A percentile compares a stretch with the other conserved stretches of the same genome.
Evolutionary conservation across 2,329 filamentous ascomycete species (phyloP).

Genomic region (Xylaria arbuscula): DNA sequence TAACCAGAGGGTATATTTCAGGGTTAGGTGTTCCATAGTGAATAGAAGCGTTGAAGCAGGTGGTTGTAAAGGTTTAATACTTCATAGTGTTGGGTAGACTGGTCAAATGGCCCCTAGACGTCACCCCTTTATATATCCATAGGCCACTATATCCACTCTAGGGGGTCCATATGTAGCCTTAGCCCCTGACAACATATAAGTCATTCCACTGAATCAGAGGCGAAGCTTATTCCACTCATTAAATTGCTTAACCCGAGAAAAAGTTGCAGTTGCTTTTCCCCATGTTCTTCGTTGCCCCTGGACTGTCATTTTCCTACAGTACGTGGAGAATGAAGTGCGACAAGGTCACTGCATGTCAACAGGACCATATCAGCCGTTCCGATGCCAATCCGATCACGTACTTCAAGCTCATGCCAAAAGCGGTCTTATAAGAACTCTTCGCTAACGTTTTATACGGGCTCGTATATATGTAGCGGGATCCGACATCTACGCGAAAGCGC

Average conservation of each 20-base stretch:
- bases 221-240: no score
- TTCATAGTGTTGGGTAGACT: not conserved
- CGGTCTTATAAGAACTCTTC: not conserved
- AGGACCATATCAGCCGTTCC: constrained; percentile 2
- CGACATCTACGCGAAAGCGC: constrained; percentile 56
- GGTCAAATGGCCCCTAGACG: no score
- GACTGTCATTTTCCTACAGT: not conserved
- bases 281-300: not conserved
- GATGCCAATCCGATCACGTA: not conserved
- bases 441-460: not conserved
- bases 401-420: not conserved
- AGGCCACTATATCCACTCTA: no score
- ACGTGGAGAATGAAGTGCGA: not conserved
- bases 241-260: not conserved
- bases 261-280: not conserved
- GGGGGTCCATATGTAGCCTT: no score
- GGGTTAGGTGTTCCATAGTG: no score
- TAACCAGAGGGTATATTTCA: no score
- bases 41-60: no score
- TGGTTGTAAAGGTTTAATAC: no score
- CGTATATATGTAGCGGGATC: constrained; percentile 5
- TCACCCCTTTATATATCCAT: no score
- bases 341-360: not conserved
- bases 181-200: no score
- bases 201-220: no score